Conservation (phyloP, 371 early-diverging fungal genomes). For the Saksenaea oblongispora region DNA sequence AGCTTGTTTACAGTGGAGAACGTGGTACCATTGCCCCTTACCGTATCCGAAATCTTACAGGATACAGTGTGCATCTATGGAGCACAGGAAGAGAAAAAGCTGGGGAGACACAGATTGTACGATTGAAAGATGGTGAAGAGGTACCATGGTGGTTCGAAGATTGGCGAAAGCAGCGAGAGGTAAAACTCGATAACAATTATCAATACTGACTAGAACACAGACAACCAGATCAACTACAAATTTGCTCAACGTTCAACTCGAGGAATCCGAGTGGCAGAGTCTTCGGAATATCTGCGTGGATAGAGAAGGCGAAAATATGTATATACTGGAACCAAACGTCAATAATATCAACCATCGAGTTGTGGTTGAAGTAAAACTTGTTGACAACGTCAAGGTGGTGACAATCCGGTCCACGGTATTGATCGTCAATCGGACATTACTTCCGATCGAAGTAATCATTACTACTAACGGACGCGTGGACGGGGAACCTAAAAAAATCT, state of each 20-base stretch:
- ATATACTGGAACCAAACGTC: conserved; percentile 78
- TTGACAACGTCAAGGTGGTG: conserved; percentile 88
- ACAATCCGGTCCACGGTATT: conserved; percentile 87
- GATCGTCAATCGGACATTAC: conserved; percentile 78
- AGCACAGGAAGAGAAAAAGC: conserved; percentile 59
- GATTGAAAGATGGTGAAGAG: conserved; percentile 71
- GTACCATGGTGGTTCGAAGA: conserved; percentile 95
- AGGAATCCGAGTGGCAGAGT: conserved; percentile 89
- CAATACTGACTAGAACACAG: conserved; percentile 11
- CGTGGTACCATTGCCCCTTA: conserved; percentile 73
- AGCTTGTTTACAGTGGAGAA: conserved; percentile 39
- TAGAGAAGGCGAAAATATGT: conserved; percentile 78
- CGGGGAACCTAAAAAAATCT: conserved; percentile 48
- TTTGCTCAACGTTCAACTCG: conserved; percentile 81
- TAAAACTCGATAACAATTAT: conserved; percentile 15
- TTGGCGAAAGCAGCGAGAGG: conserved; percentile 92
- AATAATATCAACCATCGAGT: conserved; percentile 81
- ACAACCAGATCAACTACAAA: conserved; percentile 52
- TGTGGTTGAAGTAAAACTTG: conserved; percentile 84
- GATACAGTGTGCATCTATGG: conserved; percentile 90
- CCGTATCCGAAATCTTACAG: conserved; percentile 85
- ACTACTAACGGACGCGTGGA: conserved; percentile 60
- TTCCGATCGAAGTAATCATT: conserved; percentile 81
- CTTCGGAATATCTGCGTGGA: conserved; percentile 87
- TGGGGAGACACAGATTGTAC: conserved; percentile 65